Evolutionary conservation across 2,329 filamentous ascomycete species (phyloP).

Genomic region (Nothophaeocryptopus gaeumannii): DNA sequence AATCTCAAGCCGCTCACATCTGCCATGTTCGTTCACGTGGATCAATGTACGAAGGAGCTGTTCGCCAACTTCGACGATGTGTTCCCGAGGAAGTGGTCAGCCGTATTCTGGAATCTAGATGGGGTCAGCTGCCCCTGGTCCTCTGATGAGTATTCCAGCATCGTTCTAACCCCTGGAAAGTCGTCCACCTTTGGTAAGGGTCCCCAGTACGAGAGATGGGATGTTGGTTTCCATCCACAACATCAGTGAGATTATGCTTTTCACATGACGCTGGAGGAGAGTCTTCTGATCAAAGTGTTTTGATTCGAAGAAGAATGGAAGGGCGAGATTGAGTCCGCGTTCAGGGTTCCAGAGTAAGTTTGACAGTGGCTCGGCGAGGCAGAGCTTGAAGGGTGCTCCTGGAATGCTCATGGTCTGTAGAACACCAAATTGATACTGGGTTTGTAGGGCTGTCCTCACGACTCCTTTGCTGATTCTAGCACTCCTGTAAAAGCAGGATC

Average conservation of each 20-base stretch:
- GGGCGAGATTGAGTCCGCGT: slow-evolving; percentile 55
- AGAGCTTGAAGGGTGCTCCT: slow-evolving; percentile 49
- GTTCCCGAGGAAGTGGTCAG: too few relatives aligned
- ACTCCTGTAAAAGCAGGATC: slow-evolving; percentile 2
- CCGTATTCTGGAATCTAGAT: too few relatives aligned
- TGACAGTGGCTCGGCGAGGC: slow-evolving; percentile 45
- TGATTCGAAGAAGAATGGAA: slow-evolving; percentile 52
- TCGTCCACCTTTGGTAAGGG: neutral
- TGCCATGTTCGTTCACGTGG: neutral
- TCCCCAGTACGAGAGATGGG: slow-evolving; percentile 2
- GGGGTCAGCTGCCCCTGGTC: too few relatives aligned
- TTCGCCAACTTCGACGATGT: too few relatives aligned
- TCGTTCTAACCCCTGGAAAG: too few relatives aligned
- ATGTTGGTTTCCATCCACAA: neutral
- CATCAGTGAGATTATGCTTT: slow-evolving; percentile 16
- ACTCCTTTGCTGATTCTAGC: neutral
- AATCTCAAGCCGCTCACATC: slow-evolving; percentile 1
- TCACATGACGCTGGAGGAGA: slow-evolving; percentile 41
- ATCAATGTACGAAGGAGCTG: neutral
- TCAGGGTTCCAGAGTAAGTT: slow-evolving; percentile 53
- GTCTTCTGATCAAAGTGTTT: slow-evolving; percentile 63
- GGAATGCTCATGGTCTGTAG: too few relatives aligned
- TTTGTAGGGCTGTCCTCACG: too few relatives aligned
- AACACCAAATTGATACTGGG: too few relatives aligned
- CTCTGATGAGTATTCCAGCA: too few relatives aligned